These are phyloP conservation scores for Agastache rugosa DNA, from an alignment of 257 asterid species.

Conservation along the genomic window DNA sequence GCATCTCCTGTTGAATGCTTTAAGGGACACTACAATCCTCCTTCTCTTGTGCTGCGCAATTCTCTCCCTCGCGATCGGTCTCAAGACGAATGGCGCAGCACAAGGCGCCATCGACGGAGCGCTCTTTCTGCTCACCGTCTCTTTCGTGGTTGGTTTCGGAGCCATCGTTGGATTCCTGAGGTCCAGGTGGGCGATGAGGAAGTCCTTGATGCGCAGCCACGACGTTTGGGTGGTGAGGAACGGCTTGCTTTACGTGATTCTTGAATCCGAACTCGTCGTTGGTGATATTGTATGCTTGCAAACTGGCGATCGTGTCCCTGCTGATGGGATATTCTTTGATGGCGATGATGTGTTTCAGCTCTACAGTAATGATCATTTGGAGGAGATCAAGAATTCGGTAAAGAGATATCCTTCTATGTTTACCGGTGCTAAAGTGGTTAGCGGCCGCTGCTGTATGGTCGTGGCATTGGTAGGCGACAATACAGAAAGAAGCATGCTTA, in stretches of 20 bases:
- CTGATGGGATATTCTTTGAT: constrained; percentile 46
- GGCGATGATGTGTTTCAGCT: neutral
- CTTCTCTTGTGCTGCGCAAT: constrained; percentile 47
- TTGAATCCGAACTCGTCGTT: constrained; percentile 46
- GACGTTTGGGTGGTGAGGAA: constrained; percentile 34
- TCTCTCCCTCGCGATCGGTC: constrained; percentile 45
- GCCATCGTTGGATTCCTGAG: constrained; percentile 30
- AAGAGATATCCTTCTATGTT: constrained; percentile 26
- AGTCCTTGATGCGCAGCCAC: constrained; percentile 2
- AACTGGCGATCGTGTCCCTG: constrained; percentile 48
- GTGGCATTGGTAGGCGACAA: constrained; percentile 52
- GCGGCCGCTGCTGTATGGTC: constrained; percentile 41
- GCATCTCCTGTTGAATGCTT: constrained; percentile 33
- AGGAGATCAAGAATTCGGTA: too few relatives aligned
- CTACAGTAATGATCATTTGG: too few relatives aligned
- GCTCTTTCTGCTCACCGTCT: constrained; percentile 32
- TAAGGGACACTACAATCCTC: constrained; percentile 39
- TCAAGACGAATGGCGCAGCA: constrained; percentile 39
- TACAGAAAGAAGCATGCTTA: constrained; percentile 46
- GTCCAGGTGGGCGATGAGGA: constrained; percentile 23
- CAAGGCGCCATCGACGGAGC: constrained; percentile 39
- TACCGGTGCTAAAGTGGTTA: constrained; percentile 33
- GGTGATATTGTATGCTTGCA: constrained; percentile 47
- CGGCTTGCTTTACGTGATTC: constrained; percentile 23
- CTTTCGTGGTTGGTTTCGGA: constrained; percentile 30